phyloP scores from a whole-genome alignment of 192 early-diverging fungal species.

The Rhizophagus sp. region DNA sequence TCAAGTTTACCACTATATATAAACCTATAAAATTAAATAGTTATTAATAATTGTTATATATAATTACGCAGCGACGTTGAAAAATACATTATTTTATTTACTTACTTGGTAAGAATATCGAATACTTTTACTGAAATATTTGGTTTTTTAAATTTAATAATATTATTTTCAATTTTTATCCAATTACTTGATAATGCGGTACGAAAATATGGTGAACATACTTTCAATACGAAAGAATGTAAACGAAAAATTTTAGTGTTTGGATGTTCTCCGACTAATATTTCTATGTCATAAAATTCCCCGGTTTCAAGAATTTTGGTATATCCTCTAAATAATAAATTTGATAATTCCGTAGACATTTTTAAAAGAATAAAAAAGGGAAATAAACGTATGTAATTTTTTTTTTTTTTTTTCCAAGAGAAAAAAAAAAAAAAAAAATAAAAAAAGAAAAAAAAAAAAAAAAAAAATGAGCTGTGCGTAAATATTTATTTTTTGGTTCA shows the following conservation, averaged over 20 bases:
- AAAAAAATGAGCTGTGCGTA: too few relatives aligned
- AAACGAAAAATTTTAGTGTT: not conserved
- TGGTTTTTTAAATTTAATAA: not conserved
- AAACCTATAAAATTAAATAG: not conserved
- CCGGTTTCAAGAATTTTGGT: not conserved
- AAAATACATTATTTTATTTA: too few relatives aligned
- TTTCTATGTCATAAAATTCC: not conserved
- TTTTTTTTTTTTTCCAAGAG: too few relatives aligned
- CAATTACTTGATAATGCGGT: not conserved
- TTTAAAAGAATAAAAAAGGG: too few relatives aligned
- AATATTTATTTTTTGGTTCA: too few relatives aligned
- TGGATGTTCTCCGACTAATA: not conserved
- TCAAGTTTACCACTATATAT: conserved; percentile 6
- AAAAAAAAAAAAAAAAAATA: too few relatives aligned
- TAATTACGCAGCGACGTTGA: too few relatives aligned
- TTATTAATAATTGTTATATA: not conserved
- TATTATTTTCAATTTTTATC: not conserved
- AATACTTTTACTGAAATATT: not conserved
- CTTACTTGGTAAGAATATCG: not conserved
- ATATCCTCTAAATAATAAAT: too few relatives aligned
- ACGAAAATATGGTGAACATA: conserved; percentile 10
- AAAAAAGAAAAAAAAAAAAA: too few relatives aligned
- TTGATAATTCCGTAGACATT: too few relatives aligned
- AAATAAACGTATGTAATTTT: too few relatives aligned
- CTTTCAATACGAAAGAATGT: not conserved